phyloP scores from a whole-genome alignment of 129 eudicot species.

The Lonicera japonica region DNA sequence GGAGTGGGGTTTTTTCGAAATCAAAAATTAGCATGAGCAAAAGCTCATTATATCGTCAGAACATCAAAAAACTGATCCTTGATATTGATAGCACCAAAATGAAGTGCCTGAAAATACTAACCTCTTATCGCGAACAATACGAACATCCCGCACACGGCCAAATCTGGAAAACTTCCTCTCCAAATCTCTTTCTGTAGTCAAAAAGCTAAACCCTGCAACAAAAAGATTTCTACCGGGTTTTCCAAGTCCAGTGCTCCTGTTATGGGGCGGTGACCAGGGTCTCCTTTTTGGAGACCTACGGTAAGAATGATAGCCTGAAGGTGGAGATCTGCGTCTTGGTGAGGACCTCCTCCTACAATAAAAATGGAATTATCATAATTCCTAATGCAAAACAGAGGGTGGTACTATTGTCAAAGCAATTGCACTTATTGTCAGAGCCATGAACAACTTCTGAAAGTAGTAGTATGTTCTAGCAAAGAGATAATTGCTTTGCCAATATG shows the following conservation, averaged over 20 bases:
- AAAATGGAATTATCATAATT: neutral
- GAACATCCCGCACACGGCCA: conserved; percentile 29
- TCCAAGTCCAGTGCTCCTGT: conserved; percentile 21
- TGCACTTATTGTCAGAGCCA: no score
- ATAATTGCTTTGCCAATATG: no score
- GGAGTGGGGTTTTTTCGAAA: no score
- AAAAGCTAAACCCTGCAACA: conserved; percentile 28
- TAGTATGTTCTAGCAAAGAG: no score
- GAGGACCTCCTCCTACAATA: conserved; percentile 12
- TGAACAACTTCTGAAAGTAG: no score
- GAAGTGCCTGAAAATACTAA: neutral
- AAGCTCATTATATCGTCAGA: neutral
- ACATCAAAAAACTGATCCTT: no score
- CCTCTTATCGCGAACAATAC: conserved; percentile 30
- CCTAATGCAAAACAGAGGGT: neutral
- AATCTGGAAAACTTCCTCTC: conserved; percentile 29
- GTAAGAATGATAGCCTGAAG: neutral
- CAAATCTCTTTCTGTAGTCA: conserved; percentile 28
- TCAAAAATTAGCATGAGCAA: no score
- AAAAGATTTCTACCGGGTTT: conserved; percentile 27
- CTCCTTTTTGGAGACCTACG: conserved; percentile 14
- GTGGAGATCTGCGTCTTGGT: conserved; percentile 17
- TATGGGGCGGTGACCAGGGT: conserved; percentile 16
- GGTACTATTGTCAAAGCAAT: no score
- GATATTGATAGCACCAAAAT: neutral